Conservation (phyloP, 2,329 filamentous ascomycete species). For the Tolypocladium paradoxum region DNA sequence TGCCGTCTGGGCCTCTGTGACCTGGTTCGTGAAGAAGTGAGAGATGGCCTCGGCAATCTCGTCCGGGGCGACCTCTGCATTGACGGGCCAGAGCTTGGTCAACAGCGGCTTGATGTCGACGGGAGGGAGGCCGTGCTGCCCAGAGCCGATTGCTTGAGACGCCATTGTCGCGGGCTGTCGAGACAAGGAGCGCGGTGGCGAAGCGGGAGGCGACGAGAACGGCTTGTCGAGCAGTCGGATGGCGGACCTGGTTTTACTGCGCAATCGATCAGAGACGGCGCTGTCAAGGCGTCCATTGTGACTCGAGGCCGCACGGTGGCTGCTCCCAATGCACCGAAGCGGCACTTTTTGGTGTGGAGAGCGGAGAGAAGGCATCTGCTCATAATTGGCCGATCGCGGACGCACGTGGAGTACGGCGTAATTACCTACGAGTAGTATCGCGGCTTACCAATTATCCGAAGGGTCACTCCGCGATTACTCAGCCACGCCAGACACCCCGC, state of each 20-base stretch:
- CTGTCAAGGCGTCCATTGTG: neutral
- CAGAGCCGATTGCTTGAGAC: conserved; percentile 13
- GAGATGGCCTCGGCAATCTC: conserved; percentile 88
- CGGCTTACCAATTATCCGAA: neutral
- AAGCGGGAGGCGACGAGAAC: neutral
- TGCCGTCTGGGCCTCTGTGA: conserved; percentile 81
- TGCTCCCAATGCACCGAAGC: neutral
- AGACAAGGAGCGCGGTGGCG: neutral
- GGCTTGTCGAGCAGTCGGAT: neutral
- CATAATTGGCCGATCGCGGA: neutral
- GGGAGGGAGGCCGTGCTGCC: conserved; percentile 18
- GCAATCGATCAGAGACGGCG: neutral
- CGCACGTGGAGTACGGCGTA: neutral
- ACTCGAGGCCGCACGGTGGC: neutral
- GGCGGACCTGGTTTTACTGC: neutral
- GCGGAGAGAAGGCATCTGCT: neutral
- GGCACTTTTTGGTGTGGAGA: neutral
- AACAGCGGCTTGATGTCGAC: conserved; percentile 62
- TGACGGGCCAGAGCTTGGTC: conserved; percentile 57
- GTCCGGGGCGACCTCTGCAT: conserved; percentile 50
- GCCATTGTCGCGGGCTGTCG: conserved; percentile 15
- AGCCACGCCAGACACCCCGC: neutral
- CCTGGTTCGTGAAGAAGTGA: conserved; percentile 79
- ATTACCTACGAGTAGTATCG: too few species aligned
- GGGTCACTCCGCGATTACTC: neutral